These are phyloP conservation scores for Fragilaria radians DNA, from an alignment of 108 stramenopile genomes.

Conservation along the genomic window DNA sequence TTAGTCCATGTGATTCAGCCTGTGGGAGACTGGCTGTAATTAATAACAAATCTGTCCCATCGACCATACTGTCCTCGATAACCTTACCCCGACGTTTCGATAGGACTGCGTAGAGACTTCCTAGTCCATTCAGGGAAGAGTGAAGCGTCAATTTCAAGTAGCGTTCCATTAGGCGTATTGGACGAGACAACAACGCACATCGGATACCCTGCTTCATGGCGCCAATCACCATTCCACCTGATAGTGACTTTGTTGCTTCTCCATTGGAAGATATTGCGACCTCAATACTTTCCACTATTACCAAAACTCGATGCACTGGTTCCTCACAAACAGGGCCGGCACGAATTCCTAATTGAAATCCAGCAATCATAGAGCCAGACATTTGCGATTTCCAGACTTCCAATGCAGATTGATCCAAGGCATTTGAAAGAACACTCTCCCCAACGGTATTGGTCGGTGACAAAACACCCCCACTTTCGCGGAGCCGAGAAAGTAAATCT, in stretches of 20 bases:
- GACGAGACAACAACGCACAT: constrained; percentile 69
- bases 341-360: constrained; percentile 73
- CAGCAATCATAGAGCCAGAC: constrained; percentile 67
- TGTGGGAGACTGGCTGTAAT: constrained; percentile 82
- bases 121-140: constrained; percentile 70
- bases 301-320: constrained; percentile 71
- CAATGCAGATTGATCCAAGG: background rate
- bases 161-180: constrained; percentile 73
- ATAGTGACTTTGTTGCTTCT: constrained; percentile 37
- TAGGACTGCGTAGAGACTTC: constrained; percentile 71
- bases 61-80: constrained; percentile 83
- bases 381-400: constrained; percentile 56
- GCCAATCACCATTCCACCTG: constrained; percentile 74
- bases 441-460: background rate
- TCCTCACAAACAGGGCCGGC: constrained; percentile 87
- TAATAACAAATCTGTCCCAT: constrained; percentile 80
- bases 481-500: background rate
- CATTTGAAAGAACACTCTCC: background rate
- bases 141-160: constrained; percentile 77
- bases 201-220: constrained; percentile 74
- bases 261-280: constrained; percentile 34
- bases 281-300: constrained; percentile 76
- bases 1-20: constrained; percentile 79
- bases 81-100: constrained; percentile 86
- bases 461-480: background rate